Evolutionary conservation across 805 yeast species (phyloP).

Genomic region (Pichia cephalocereana): DNA sequence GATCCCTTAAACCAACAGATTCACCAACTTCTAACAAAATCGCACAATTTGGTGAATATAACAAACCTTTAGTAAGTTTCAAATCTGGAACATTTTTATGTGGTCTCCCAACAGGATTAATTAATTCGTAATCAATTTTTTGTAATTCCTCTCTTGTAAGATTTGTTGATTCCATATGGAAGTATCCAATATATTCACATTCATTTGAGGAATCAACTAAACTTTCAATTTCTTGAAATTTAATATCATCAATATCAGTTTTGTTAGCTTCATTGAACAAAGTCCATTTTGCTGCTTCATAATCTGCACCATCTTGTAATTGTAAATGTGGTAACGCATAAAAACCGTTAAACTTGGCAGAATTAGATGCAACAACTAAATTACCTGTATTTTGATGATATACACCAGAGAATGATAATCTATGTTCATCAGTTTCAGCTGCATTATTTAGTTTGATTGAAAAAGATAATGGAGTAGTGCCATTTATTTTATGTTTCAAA

Average conservation of each 20-base stretch:
- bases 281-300: conserved; percentile 36
- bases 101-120: conserved; percentile 73
- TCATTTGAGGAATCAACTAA: conserved; percentile 26
- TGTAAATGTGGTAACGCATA: conserved; percentile 53
- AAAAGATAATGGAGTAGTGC: conserved; percentile 28
- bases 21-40: conserved; percentile 33
- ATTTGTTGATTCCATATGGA: conserved; percentile 60
- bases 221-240: conserved; percentile 28
- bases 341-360: conserved; percentile 58
- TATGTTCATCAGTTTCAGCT: conserved; percentile 40
- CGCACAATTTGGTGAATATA: conserved; percentile 91
- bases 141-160: conserved; percentile 43
- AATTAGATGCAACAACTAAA: conserved; percentile 44
- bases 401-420: conserved; percentile 45
- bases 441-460: conserved; percentile 30
- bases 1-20: conserved; percentile 49
- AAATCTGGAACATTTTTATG: conserved; percentile 49
- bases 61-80: conserved; percentile 42
- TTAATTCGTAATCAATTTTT: conserved; percentile 63
- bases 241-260: conserved; percentile 31
- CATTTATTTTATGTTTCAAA: not conserved
- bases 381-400: conserved; percentile 63
- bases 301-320: conserved; percentile 30
- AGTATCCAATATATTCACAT: conserved; percentile 66
- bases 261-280: conserved; percentile 35